Base-by-base conservation (phyloP, 139 green algal genomes). In the Diplosphaera chodatii region DNA sequence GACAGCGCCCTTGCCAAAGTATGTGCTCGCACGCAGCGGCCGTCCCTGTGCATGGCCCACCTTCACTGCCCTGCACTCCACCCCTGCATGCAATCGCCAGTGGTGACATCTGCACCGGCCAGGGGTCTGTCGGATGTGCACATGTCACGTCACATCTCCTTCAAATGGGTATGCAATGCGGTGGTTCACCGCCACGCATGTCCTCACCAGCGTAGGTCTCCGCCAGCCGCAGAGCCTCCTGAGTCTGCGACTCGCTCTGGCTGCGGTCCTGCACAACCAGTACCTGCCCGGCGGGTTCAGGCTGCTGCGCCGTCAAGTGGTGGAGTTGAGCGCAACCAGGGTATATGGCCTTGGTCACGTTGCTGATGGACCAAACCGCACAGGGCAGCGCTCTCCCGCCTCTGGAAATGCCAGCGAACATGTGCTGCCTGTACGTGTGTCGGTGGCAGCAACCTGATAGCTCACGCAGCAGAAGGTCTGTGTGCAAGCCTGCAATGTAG, bases 181-280 rank as follows among this genome's bases (percentile, higher is more conserved):
- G 10, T 32, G 40, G 30, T 31, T 34, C 72, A 40, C n/a, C n/a
- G 20, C 25, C 2, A 32, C 30, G 32, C 16, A 66, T 66, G 10
- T 18, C n/a, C 15, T 55, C 33, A 82, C 82, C 79, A 63, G 74
- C 59, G 16, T 77, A 77, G 0, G 79, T 78, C 64, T 89, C 77
- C 29, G 77, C 85, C 27, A 91, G 82, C 22, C 80, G 73, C 32
- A 83, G n/a, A 0, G 81, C 83, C 73, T 91, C 85, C 41, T 84
- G 13, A 4, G 48, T 59, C 48, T 59, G 48, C 48, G 48, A 59
- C 48, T 59, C 3, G 13, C 16, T 59, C 16, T 59, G 48, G 3
- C 18, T 23, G 3, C 48, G 48, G 16, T 59, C 48, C 25, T 59
- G 48, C 48, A 59, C 48, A 3, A 59, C 18, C 16, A 59, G 48